These are phyloP conservation scores for Rhytidhysteron rufulum DNA, from an alignment of 2,329 filamentous ascomycete genomes.

Conservation along the genomic window DNA sequence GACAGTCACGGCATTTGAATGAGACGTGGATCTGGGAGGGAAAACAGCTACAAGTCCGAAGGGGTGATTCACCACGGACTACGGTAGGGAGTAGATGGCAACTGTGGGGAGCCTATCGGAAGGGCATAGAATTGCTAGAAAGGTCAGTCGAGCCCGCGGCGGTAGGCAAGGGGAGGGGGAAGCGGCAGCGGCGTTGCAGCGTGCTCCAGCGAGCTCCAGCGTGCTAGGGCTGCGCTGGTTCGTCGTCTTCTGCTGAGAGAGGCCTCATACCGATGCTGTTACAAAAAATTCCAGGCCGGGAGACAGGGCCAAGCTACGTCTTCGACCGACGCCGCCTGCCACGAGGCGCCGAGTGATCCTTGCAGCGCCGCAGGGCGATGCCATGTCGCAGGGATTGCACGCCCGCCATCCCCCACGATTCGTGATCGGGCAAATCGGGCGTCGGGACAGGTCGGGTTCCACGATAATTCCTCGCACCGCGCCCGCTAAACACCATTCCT, in stretches of 20 bases:
- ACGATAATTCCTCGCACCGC: not conserved
- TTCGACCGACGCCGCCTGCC: not conserved
- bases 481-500: too few relatives aligned
- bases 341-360: conserved; percentile 1
- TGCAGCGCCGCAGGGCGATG: not conserved
- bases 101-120: conserved; percentile 22
- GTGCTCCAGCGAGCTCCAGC: too few relatives aligned
- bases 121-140: conserved; percentile 7
- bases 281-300: conserved; percentile 13
- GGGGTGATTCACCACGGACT: conserved; percentile 12
- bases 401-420: not conserved
- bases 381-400: not conserved
- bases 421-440: not conserved
- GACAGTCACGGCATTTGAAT: conserved; percentile 28
- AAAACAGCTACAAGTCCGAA: conserved; percentile 20
- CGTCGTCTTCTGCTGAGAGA: not conserved
- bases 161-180: conserved; percentile 13
- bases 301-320: not conserved
- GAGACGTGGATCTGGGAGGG: conserved; percentile 17
- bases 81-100: conserved; percentile 10
- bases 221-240: too few relatives aligned
- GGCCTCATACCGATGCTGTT: conserved; percentile 11
- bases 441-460: not conserved
- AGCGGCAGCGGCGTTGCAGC: conserved; percentile 10
- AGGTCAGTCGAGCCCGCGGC: conserved; percentile 9